Evolutionary conservation across 371 early-diverging fungal genomes (phyloP).

Genomic region (Rhizomucor miehei): DNA sequence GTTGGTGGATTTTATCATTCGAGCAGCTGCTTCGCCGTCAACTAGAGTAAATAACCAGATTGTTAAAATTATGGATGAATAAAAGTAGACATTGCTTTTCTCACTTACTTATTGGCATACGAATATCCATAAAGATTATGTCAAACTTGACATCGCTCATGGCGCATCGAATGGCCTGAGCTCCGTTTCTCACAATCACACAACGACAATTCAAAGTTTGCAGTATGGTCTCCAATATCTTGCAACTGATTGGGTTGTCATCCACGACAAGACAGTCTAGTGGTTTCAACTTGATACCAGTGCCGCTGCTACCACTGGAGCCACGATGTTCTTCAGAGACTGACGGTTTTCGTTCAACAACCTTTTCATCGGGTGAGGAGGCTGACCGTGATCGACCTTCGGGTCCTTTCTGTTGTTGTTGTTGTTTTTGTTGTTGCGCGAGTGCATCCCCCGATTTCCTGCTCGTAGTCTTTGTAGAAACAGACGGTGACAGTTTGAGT

Average conservation of each 20-base stretch:
- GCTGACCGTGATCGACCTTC: slow-evolving; percentile 12
- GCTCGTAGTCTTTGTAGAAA: slow-evolving; percentile 7
- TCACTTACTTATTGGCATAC: slow-evolving; percentile 88
- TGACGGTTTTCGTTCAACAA: slow-evolving; percentile 4
- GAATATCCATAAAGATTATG: slow-evolving; percentile 91
- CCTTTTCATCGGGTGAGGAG: slow-evolving; percentile 11
- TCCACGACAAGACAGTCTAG: slow-evolving; percentile 77
- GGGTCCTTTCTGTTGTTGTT: slow-evolving; percentile 3
- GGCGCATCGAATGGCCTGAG: slow-evolving; percentile 85
- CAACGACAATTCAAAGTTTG: slow-evolving; percentile 71
- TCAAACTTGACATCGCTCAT: slow-evolving; percentile 89
- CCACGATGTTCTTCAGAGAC: not conserved
- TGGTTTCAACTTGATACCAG: slow-evolving; percentile 10
- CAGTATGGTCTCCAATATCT: slow-evolving; percentile 85
- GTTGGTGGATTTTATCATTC: slow-evolving; percentile 93
- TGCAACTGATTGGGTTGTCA: slow-evolving; percentile 87
- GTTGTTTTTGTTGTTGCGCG: slow-evolving; percentile 1
- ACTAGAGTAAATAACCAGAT: slow-evolving; percentile 42
- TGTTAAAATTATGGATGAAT: not conserved
- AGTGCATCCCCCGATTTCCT: not conserved
- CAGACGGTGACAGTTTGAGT: slow-evolving; percentile 5
- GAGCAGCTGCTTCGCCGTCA: slow-evolving; percentile 87
- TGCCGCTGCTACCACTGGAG: not conserved
- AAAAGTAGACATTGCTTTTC: not conserved
- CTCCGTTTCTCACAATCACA: slow-evolving; percentile 84